Percentiles rank a stretch among this genome's conserved stretches.
Conservation (phyloP, 2,329 filamentous ascomycete species). For the Fonsecaea multimorphosa region DNA sequence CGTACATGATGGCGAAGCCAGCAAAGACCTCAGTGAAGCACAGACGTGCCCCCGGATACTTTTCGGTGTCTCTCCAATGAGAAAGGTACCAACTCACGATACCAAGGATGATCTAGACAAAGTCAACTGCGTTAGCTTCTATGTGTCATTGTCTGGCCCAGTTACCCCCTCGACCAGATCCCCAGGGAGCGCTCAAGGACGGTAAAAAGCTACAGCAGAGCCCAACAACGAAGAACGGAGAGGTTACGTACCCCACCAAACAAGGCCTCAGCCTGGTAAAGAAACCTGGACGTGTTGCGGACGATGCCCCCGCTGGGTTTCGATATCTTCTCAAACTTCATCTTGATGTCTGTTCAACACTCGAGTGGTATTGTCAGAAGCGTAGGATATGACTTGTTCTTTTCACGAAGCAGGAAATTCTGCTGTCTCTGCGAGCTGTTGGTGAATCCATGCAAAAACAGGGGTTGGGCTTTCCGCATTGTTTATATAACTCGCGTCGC, state of each 20-base stretch:
- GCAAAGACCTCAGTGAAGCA: constrained; percentile 26
- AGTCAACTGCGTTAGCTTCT: background rate
- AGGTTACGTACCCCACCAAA: constrained; percentile 1
- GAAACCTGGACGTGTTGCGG: background rate
- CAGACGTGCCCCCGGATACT: constrained; percentile 25
- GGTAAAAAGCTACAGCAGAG: background rate
- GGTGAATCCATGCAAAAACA: background rate
- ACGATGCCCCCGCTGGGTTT: background rate
- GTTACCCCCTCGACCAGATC: background rate
- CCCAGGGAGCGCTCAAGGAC: background rate
- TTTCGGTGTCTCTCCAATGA: constrained; percentile 20
- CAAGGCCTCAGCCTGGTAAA: constrained; percentile 5
- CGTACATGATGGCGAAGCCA: constrained; percentile 9
- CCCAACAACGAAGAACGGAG: background rate
- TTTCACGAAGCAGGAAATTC: background rate
- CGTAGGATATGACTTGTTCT: background rate
- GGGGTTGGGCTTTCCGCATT: background rate
- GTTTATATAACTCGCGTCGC: constrained; percentile 3
- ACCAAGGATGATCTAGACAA: constrained; percentile 17
- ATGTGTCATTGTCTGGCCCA: background rate
- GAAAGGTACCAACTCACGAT: constrained; percentile 25
- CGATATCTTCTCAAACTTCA: background rate
- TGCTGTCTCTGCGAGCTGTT: constrained; percentile 1
- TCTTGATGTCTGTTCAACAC: background rate
- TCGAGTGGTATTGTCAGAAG: background rate